Conservation (phyloP, 2,329 filamentous ascomycete species). For the Neophaeococcomyces mojaviensis region DNA sequence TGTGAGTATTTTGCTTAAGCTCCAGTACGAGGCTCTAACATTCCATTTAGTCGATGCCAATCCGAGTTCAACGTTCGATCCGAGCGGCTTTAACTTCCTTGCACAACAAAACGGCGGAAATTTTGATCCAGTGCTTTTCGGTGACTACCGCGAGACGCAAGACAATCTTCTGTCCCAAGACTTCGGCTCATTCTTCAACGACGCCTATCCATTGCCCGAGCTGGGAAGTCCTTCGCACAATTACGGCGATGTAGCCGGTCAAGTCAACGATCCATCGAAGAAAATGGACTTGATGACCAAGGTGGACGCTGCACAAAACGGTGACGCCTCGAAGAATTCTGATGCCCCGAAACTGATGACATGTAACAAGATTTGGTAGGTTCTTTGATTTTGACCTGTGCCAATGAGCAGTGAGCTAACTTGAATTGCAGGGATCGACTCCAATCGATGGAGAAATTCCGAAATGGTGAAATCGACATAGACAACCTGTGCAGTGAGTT, state of each 20-base stretch:
- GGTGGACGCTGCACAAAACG: conserved; percentile 67
- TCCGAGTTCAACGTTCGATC: conserved; percentile 22
- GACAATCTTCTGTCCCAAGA: conserved; percentile 66
- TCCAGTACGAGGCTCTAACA: neutral
- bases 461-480: conserved; percentile 85
- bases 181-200: conserved; percentile 66
- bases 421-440: conserved; percentile 69
- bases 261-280: conserved; percentile 24
- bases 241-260: conserved; percentile 30
- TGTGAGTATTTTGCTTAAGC: neutral
- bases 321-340: conserved; percentile 61
- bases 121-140: conserved; percentile 88
- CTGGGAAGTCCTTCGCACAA: conserved; percentile 75
- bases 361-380: conserved; percentile 91
- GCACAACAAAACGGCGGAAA: conserved; percentile 73
- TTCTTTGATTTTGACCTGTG: conserved; percentile 14
- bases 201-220: conserved; percentile 70
- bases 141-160: conserved; percentile 84
- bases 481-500: conserved; percentile 88
- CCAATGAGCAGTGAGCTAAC: neutral
- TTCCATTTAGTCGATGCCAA: conserved; percentile 16
- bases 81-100: conserved; percentile 48
- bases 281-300: conserved; percentile 69
- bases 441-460: conserved; percentile 77
- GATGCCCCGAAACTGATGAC: conserved; percentile 61